A percentile compares a stretch with the other conserved stretches of the same genome.
Conservation (phyloP, 495 filamentous ascomycete genomes). For the Talaromyces wortmannii region DNA sequence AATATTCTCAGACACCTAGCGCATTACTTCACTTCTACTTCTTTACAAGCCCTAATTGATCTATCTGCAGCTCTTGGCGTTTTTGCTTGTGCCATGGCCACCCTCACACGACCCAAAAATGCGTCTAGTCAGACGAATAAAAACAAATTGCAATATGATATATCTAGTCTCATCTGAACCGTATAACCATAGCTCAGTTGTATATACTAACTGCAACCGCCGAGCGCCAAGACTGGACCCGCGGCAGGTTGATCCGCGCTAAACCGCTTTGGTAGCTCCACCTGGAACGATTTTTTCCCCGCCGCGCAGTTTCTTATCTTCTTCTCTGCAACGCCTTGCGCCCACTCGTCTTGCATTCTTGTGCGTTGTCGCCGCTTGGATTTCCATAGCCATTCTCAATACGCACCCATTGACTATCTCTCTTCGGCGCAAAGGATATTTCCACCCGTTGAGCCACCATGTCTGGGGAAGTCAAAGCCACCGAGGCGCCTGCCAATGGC, state of each 20-base stretch:
- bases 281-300: slow-evolving; percentile 2
- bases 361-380: not conserved
- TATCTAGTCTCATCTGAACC: too few relatives aligned
- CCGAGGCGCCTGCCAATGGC: slow-evolving; percentile 12
- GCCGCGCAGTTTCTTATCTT: not conserved
- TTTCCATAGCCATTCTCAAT: not conserved
- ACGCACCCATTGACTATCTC: not conserved
- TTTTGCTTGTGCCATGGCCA: too few relatives aligned
- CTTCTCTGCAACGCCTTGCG: not conserved
- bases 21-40: too few relatives aligned
- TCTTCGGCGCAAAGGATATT: not conserved
- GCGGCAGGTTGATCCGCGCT: not conserved
- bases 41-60: too few relatives aligned
- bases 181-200: not conserved
- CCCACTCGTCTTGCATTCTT: too few relatives aligned
- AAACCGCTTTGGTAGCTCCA: slow-evolving; percentile 1
- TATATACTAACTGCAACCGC: not conserved
- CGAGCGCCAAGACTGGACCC: not conserved
- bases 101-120: too few relatives aligned
- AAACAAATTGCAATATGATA: too few relatives aligned
- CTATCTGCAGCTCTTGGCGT: too few relatives aligned
- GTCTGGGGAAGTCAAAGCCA: slow-evolving; percentile 34
- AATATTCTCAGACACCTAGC: too few relatives aligned
- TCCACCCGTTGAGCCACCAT: slow-evolving; percentile 12
- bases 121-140: too few relatives aligned